Conservation (phyloP, 169 alveolate species). For the Toxoplasma gondii region DNA sequence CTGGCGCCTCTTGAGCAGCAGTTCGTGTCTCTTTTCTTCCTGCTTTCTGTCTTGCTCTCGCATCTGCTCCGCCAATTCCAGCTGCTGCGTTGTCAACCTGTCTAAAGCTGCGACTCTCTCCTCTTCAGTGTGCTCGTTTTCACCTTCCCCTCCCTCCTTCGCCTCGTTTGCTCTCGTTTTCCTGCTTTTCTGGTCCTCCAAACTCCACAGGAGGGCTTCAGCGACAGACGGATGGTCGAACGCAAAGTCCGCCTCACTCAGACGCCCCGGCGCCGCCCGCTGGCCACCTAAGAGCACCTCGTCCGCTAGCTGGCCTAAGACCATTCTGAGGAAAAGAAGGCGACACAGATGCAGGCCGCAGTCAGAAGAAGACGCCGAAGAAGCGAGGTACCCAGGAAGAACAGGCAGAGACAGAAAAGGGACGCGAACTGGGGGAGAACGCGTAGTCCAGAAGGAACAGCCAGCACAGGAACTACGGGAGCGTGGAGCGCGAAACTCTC, state of each 20-base stretch:
- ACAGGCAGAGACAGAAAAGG: not conserved
- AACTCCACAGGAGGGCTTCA: not conserved
- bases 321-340: not conserved
- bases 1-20: slow-evolving; percentile 19
- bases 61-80: not conserved
- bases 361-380: not conserved
- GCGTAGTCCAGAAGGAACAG: not conserved
- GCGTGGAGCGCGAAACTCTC: not conserved
- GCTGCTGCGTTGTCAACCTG: not conserved
- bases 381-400: not conserved
- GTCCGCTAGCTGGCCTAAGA: not conserved
- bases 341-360: not conserved
- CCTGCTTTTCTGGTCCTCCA: not conserved
- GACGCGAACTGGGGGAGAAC: not conserved
- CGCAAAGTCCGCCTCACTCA: not conserved
- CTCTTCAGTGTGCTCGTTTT: not conserved
- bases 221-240: not conserved
- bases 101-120: not conserved
- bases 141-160: not conserved
- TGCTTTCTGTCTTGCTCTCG: not conserved
- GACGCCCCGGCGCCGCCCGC: slow-evolving; percentile 7
- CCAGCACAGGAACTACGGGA: not conserved
- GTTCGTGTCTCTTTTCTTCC: not conserved
- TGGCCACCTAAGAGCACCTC: slow-evolving; percentile 3
- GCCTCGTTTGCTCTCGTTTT: not conserved